Conservation (phyloP, 2,329 filamentous ascomycete genomes). For the Xylaria sp. region DNA sequence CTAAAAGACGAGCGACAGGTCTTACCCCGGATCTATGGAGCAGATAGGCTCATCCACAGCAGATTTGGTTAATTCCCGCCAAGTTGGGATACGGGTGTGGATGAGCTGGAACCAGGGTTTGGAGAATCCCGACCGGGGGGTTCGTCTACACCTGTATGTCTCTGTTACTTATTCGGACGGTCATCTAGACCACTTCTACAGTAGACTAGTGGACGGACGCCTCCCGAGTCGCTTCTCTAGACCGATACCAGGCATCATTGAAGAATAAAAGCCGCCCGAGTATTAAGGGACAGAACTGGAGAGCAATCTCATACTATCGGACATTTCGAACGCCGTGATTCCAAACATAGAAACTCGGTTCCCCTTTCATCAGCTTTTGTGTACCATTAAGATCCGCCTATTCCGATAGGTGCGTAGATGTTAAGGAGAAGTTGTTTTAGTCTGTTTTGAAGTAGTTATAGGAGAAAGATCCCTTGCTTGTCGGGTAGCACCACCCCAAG, state of each 20-base stretch:
- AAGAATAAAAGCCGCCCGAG: too few species aligned
- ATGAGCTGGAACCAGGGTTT: slow-evolving; percentile 13
- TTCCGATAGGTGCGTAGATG: not conserved
- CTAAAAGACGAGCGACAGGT: too few species aligned
- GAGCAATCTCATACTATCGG: not conserved
- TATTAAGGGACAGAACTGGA: not conserved
- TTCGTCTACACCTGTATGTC: not conserved
- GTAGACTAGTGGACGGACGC: too few species aligned
- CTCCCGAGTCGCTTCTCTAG: too few species aligned
- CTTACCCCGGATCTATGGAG: not conserved
- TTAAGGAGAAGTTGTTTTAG: not conserved
- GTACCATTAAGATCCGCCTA: not conserved
- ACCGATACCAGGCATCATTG: too few species aligned
- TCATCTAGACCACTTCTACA: not conserved
- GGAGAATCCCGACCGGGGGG: slow-evolving; percentile 14
- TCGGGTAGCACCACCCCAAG: too few species aligned
- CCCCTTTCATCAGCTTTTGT: not conserved
- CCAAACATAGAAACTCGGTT: not conserved
- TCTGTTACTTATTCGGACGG: slow-evolving; percentile 19
- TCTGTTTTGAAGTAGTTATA: too few species aligned
- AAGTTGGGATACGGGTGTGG: slow-evolving; percentile 1
- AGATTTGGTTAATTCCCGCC: not conserved
- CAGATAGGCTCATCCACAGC: not conserved
- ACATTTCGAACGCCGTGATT: not conserved
- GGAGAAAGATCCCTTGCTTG: too few species aligned